Percentiles rank a stretch among this genome's conserved stretches.
phyloP scores from a whole-genome alignment of 192 early-diverging fungal species.

The Gigaspora rosea region DNA sequence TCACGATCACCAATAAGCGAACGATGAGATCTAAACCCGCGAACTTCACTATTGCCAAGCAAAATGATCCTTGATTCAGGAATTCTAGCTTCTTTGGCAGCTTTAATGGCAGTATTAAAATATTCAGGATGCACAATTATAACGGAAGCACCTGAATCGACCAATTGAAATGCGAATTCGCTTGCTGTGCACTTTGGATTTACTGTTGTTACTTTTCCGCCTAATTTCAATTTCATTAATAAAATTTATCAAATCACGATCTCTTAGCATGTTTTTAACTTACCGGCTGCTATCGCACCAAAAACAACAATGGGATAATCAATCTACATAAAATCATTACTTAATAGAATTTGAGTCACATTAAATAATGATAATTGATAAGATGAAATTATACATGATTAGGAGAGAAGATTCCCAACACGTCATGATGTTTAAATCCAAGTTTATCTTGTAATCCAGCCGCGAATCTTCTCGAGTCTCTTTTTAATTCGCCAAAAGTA shows the following conservation, averaged over 20 bases:
- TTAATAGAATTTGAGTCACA: not conserved
- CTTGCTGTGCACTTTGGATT: slow-evolving; percentile 81
- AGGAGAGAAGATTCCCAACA: slow-evolving; percentile 69
- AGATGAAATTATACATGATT: slow-evolving; percentile 54
- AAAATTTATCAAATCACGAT: not conserved
- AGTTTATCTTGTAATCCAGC: slow-evolving; percentile 53
- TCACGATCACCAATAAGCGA: slow-evolving; percentile 35
- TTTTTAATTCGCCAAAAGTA: slow-evolving; percentile 47
- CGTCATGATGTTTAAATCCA: slow-evolving; percentile 67
- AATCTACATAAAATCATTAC: slow-evolving; percentile 3
- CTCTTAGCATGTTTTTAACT: not conserved
- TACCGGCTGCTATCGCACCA: slow-evolving; percentile 45
- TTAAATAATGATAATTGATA: not conserved
- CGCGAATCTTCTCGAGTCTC: slow-evolving; percentile 38
- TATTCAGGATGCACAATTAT: slow-evolving; percentile 56
- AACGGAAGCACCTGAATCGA: slow-evolving; percentile 64
- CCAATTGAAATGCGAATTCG: slow-evolving; percentile 77
- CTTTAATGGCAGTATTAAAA: slow-evolving; percentile 40
- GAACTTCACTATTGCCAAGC: slow-evolving; percentile 44
- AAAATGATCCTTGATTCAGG: slow-evolving; percentile 44
- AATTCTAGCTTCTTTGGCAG: slow-evolving; percentile 38
- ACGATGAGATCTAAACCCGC: slow-evolving; percentile 38
- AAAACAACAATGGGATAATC: slow-evolving; percentile 40
- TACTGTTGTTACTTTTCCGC: slow-evolving; percentile 69
- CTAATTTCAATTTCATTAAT: slow-evolving; percentile 36